Base-by-base conservation (phyloP, 148 eudicot species). In the Hydrangea macrophylla region DNA sequence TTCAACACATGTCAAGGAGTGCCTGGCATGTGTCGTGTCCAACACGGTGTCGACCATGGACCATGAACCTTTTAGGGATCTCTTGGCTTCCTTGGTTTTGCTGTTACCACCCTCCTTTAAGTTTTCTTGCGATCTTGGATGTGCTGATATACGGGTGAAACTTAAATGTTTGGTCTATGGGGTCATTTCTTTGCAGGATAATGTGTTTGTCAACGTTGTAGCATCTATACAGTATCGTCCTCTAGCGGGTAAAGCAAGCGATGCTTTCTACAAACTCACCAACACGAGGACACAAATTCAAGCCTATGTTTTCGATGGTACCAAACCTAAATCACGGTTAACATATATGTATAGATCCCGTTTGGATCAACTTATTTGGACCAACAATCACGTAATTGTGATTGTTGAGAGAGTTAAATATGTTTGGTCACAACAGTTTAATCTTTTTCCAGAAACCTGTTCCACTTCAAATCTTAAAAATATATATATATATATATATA, bases 271-370 rank as follows among this genome's bases (percentile, higher is more conserved):
- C 70, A 83, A 77, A 40, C 89, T 85, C n/a, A 81, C 77, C 71
- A 80, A 88, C 60, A 85, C 87, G 9, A 75, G 73, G 28, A 24
- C 57, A 9, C 90, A 84, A 67, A 84, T 88, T 65, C 85, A 86
- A 67, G 90, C 90, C 45, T 84, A 80, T 80, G 90, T 88, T 24
- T 84, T 83, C 65, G 83, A 86, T 75, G 90, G 93, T 88, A 79
- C 2, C 9, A 0, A 65, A 23, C 58, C 30, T 10, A 10, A 55
- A 5, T 48, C 53, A 48, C n/a, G 44, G 9, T 36, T 27, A 2
- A 65, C 8, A 56, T 40, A 65, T 18, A 56, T 40, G 2, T 35
- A 28, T 26, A 51, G 24, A 62, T 24, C 13, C n/a, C n/a, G n/a
- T n/a, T n/a, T n/a, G n/a, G n/a, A n/a, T n/a, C n/a, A n/a, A n/a